Evolutionary conservation across 441 rosid species (phyloP).

Genomic region (Corymbia calophylla): DNA sequence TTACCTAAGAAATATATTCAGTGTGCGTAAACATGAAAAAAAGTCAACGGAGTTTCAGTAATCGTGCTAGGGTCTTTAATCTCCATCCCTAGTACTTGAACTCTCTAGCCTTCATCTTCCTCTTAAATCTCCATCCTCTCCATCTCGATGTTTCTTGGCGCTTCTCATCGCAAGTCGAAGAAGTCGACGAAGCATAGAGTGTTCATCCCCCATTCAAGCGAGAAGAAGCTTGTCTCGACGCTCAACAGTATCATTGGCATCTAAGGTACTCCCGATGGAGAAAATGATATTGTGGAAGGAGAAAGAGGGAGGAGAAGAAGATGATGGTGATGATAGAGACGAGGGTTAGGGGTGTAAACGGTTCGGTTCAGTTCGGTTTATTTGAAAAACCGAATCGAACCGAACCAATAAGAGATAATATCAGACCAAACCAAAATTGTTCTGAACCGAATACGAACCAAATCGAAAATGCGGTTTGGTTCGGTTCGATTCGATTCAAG

Average conservation of each 20-base stretch:
- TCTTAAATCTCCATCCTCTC: neutral
- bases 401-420: too few relatives aligned
- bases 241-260: neutral
- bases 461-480: too few relatives aligned
- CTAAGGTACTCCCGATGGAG: neutral
- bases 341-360: too few relatives aligned
- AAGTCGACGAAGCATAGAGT: neutral
- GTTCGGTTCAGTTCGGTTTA: too few relatives aligned
- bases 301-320: neutral
- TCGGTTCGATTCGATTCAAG: too few relatives aligned
- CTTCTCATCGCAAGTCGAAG: neutral
- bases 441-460: too few relatives aligned
- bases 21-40: neutral
- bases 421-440: too few relatives aligned
- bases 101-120: neutral
- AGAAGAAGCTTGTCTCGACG: neutral
- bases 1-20: fast-evolving
- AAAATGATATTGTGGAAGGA: neutral
- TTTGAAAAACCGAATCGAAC: too few relatives aligned
- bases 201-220: neutral
- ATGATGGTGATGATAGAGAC: neutral
- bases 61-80: neutral
- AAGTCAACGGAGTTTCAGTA: neutral
- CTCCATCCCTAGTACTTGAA: too few relatives aligned
- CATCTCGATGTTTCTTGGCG: neutral